A percentile compares a stretch with the other conserved stretches of the same genome.
Evolutionary conservation across 768 basidiomycete genomes (phyloP).

Genomic region (Suillus bovinus): DNA sequence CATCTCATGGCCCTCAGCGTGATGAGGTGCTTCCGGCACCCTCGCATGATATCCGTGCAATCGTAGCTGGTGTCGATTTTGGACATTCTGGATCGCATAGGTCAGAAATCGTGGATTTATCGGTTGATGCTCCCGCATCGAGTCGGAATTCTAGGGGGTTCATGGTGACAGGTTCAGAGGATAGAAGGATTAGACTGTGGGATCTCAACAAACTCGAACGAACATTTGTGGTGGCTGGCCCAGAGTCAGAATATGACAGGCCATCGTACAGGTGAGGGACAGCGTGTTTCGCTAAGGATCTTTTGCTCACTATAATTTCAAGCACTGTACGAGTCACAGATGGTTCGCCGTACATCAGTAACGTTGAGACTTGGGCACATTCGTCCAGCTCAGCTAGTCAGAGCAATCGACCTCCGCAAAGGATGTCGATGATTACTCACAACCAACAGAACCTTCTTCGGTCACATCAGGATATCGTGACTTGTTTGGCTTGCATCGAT

Average conservation of each 20-base stretch:
- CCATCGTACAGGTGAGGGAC: constrained; percentile 70
- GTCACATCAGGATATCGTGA: constrained; percentile 89
- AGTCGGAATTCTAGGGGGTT: constrained; percentile 60
- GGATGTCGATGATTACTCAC: constrained; percentile 75
- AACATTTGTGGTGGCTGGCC: constrained; percentile 77
- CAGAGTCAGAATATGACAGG: constrained; percentile 72
- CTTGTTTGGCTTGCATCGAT: constrained; percentile 82
- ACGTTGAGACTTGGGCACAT: constrained; percentile 65
- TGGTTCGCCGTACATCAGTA: constrained; percentile 45
- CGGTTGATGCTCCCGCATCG: constrained; percentile 38
- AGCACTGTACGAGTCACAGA: constrained; percentile 37
- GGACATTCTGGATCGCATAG: constrained; percentile 58
- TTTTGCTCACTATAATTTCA: constrained; percentile 4
- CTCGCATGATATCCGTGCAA: constrained; percentile 65
- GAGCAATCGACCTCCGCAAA: constrained; percentile 68
- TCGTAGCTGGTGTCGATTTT: constrained; percentile 76
- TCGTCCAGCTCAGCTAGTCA: constrained; percentile 44
- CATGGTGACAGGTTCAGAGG: constrained; percentile 88
- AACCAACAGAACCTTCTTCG: constrained; percentile 84
- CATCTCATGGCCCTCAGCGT: constrained; percentile 36
- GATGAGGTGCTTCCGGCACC: constrained; percentile 44
- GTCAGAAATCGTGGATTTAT: constrained; percentile 49
- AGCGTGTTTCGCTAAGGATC: too few relatives aligned
- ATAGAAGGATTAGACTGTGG: constrained; percentile 86
- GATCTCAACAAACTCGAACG: constrained; percentile 74